Conservation (phyloP, 306 rosid genomes). For the Malus orientalis region DNA sequence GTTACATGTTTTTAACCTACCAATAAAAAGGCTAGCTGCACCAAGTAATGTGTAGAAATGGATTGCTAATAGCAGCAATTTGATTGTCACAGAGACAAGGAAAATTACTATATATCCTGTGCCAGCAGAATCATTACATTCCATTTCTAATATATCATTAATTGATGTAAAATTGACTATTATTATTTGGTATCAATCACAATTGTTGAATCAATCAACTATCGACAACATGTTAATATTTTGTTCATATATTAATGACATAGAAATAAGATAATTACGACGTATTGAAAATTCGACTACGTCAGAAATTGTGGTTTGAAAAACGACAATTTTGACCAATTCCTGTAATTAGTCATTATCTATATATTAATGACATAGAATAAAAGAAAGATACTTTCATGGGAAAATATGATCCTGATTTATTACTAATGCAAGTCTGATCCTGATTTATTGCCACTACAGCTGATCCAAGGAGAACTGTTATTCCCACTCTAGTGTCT, state of each 20-base stretch:
- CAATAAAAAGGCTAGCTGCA: background rate
- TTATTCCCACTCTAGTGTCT: too few species aligned
- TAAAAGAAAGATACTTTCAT: background rate
- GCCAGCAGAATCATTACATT: background rate
- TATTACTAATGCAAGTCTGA: constrained; percentile 11
- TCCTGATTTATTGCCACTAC: constrained; percentile 20
- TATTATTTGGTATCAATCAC: too few species aligned
- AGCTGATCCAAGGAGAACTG: background rate
- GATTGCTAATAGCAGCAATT: background rate
- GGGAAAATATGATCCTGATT: background rate
- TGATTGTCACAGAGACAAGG: background rate
- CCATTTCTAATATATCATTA: background rate
- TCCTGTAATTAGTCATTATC: too few species aligned
- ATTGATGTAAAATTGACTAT: background rate
- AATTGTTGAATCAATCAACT: too few species aligned
- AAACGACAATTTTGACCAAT: too few species aligned
- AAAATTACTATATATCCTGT: background rate
- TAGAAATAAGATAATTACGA: too few species aligned
- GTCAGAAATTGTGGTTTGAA: too few species aligned
- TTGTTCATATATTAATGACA: too few species aligned
- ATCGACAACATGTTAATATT: too few species aligned
- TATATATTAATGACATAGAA: background rate
- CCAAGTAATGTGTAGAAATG: background rate
- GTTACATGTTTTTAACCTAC: background rate
- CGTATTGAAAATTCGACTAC: too few species aligned